Evolutionary conservation across 441 rosid species (phyloP).

Genomic region (Croton laevigatus): DNA sequence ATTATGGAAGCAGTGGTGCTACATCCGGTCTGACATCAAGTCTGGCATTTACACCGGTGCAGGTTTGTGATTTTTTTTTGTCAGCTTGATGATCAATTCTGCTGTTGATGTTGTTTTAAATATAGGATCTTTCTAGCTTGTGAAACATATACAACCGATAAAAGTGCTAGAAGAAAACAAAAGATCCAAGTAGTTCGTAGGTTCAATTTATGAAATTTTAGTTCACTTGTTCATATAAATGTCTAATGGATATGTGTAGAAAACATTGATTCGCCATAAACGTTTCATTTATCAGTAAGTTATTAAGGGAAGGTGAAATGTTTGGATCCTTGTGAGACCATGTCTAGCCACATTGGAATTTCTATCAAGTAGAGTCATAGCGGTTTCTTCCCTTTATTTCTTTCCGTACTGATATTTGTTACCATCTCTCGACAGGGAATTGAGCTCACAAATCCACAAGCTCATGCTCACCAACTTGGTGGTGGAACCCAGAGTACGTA

Average conservation of each 20-base stretch:
- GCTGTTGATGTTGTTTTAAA: neutral
- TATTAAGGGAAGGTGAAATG: neutral
- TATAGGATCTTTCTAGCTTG: neutral
- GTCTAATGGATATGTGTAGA: neutral
- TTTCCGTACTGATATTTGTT: neutral
- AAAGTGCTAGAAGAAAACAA: neutral
- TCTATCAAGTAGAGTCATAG: neutral
- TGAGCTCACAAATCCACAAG: constrained; percentile 89
- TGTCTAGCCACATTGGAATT: neutral
- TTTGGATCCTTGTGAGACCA: neutral
- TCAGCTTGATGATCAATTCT: constrained; percentile 1
- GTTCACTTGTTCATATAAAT: neutral
- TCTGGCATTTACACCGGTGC: constrained; percentile 93
- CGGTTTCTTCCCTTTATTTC: neutral
- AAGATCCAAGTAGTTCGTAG: neutral
- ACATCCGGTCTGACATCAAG: constrained; percentile 95
- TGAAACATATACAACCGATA: neutral
- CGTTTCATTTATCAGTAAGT: neutral
- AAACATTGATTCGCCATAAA: neutral
- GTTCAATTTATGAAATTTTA: neutral
- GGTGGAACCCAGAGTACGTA: constrained; percentile 93
- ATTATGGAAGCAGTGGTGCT: constrained; percentile 73
- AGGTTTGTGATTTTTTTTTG: constrained; percentile 41
- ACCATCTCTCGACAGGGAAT: constrained; percentile 55
- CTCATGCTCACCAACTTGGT: constrained; percentile 74